Conservation (phyloP, 2,329 filamentous ascomycete genomes). For the Claviceps arundinis region DNA sequence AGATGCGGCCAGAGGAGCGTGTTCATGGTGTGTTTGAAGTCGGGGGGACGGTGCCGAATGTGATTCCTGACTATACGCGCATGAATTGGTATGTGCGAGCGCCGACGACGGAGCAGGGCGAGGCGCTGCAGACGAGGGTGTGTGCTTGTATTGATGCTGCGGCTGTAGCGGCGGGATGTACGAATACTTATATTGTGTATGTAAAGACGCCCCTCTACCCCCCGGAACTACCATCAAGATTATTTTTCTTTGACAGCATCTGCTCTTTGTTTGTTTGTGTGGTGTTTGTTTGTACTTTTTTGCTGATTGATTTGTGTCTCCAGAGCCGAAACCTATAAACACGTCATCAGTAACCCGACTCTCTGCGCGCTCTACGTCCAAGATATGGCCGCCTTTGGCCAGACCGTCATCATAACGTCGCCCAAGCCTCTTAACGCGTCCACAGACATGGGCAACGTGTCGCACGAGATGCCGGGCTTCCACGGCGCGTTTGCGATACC, state of each 20-base stretch:
- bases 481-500: constrained; percentile 35
- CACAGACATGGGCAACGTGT: constrained; percentile 40
- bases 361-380: constrained; percentile 29
- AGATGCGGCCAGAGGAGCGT: constrained; percentile 22
- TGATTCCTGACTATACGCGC: constrained; percentile 25
- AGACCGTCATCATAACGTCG: constrained; percentile 21
- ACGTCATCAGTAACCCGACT: constrained; percentile 30
- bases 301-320: neutral
- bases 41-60: constrained; percentile 24
- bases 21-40: constrained; percentile 24
- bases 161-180: constrained; percentile 22
- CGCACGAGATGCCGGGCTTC: constrained; percentile 31
- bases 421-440: constrained; percentile 26
- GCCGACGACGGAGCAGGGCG: constrained; percentile 17
- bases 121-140: constrained; percentile 18
- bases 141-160: constrained; percentile 23
- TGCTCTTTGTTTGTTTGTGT: neutral
- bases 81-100: constrained; percentile 27
- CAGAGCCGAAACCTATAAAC: constrained; percentile 27
- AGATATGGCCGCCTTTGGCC: constrained; percentile 28
- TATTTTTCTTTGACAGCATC: neutral
- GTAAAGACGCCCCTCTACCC: constrained; percentile 3
- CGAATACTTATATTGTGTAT: constrained; percentile 21
- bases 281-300: neutral
- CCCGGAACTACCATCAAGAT: too few species aligned